Evolutionary conservation across 179 eudicot species (phyloP).

Genomic region (Silene vulgaris): DNA sequence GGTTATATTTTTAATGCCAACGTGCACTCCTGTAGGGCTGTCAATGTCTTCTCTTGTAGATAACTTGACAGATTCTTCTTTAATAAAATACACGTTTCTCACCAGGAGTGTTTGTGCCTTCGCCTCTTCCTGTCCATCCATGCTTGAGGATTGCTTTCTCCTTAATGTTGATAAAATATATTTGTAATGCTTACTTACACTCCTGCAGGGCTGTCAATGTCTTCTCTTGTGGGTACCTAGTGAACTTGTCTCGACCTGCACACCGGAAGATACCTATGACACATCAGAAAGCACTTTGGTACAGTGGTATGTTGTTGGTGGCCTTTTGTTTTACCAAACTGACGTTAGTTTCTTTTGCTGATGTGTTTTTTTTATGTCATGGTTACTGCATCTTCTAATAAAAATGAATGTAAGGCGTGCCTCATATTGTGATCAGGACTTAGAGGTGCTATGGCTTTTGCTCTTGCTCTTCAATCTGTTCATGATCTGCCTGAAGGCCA

Average conservation of each 20-base stretch:
- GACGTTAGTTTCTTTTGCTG: constrained; percentile 2
- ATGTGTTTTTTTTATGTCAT: neutral
- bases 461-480: constrained; percentile 94
- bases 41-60: constrained; percentile 87
- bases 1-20: constrained; percentile 1
- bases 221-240: constrained; percentile 84
- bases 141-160: constrained; percentile 2
- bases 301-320: constrained; percentile 60
- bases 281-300: constrained; percentile 99
- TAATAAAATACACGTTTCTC: neutral
- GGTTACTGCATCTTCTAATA: neutral
- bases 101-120: constrained; percentile 7
- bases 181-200: constrained; percentile 13
- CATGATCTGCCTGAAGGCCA: constrained; percentile 99
- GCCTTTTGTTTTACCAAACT: neutral
- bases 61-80: constrained; percentile 23
- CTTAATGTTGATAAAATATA: neutral
- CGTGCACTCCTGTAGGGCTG: constrained; percentile 56
- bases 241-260: constrained; percentile 80
- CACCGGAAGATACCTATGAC: constrained; percentile 71
- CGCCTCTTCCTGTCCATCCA: neutral
- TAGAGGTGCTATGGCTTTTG: constrained; percentile 99
- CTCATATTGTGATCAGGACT: constrained; percentile 53
- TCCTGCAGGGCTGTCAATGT: constrained; percentile 84
- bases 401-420: neutral